Conservation (phyloP, 768 basidiomycete species). For the Leccinum ochraceum region DNA sequence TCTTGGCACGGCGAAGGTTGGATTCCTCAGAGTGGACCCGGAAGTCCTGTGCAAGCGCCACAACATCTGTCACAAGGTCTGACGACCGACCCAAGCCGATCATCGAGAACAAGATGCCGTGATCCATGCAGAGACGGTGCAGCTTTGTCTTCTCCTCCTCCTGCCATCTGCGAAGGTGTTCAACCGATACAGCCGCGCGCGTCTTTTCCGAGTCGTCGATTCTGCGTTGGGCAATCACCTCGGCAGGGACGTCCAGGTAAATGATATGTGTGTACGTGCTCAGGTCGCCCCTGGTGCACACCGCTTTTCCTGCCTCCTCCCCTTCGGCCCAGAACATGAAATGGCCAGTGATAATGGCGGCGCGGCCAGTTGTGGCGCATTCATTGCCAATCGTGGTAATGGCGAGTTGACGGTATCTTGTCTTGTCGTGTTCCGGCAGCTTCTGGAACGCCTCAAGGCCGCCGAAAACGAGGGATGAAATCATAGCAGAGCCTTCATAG, state of each 20-base stretch:
- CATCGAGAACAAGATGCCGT: no score
- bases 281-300: conserved; percentile 18
- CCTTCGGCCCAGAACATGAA: conserved; percentile 20
- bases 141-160: conserved; percentile 18
- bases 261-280: conserved; percentile 20
- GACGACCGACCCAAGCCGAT: no score
- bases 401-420: conserved; percentile 15
- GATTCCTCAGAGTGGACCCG: conserved; percentile 15
- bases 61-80: no score
- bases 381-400: conserved; percentile 13
- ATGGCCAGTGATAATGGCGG: conserved; percentile 14
- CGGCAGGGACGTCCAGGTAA: conserved; percentile 12
- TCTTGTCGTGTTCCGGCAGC: conserved; percentile 16
- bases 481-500: conserved; percentile 17
- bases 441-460: conserved; percentile 15
- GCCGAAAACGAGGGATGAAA: conserved; percentile 15
- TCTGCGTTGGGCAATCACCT: conserved; percentile 18
- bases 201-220: conserved; percentile 10
- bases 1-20: conserved; percentile 16
- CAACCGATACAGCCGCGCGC: conserved; percentile 9
- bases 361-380: conserved; percentile 11
- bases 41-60: conserved; percentile 4
- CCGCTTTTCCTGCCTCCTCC: conserved; percentile 18
- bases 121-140: not conserved
- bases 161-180: conserved; percentile 18